Evolutionary conservation across 352 stramenopile genomes (phyloP).

Genomic region (Pythium sukuiense): DNA sequence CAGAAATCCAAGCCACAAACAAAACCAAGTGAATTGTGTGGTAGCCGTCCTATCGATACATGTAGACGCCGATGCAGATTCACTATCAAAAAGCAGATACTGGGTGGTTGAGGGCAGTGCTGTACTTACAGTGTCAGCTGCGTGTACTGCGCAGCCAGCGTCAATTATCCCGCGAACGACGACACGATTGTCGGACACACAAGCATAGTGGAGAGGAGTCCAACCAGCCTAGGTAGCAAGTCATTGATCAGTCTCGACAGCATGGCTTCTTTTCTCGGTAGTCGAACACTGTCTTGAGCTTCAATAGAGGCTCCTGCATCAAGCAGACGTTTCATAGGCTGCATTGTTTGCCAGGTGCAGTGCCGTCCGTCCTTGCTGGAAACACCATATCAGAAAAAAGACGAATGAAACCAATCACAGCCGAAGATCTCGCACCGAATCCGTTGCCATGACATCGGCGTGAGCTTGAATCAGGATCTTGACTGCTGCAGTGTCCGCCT

Average conservation of each 20-base stretch:
- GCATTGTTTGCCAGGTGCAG: too few species aligned
- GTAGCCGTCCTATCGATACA: neutral
- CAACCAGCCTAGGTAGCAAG: neutral
- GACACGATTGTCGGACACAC: neutral
- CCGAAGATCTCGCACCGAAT: neutral
- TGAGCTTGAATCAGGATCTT: neutral
- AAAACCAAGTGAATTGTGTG: neutral
- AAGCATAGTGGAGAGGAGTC: neutral
- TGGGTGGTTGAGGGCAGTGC: too few species aligned
- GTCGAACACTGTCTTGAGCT: too few species aligned
- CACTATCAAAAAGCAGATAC: too few species aligned
- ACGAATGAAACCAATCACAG: too few species aligned
- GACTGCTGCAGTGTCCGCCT: neutral
- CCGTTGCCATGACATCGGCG: neutral
- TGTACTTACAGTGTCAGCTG: neutral
- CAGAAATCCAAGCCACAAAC: neutral
- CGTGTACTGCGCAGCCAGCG: neutral
- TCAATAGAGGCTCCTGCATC: too few species aligned
- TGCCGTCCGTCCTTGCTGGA: too few species aligned
- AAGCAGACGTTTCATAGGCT: too few species aligned
- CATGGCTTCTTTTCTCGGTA: too few species aligned
- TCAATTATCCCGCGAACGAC: neutral
- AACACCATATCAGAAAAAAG: too few species aligned
- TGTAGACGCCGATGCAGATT: neutral
- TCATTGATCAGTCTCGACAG: neutral